phyloP scores from a whole-genome alignment of 73 alveolate species.

The Blepharisma japonicum region DNA sequence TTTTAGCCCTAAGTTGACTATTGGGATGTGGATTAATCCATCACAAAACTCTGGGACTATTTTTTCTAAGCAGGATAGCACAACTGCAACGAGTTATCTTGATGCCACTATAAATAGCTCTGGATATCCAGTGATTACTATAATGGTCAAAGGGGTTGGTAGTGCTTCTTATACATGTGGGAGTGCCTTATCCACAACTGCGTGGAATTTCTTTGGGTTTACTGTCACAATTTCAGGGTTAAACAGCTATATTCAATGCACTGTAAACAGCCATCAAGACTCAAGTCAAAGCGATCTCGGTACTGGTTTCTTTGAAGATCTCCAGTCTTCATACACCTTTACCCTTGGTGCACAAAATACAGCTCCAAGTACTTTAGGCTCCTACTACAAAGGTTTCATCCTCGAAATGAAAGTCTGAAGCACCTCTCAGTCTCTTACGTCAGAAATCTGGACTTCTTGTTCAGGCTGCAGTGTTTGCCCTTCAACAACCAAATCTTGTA shows the following conservation, averaged over 20 bases:
- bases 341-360: background rate
- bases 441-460: background rate
- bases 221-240: background rate
- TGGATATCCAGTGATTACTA: background rate
- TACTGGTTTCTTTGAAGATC: constrained; percentile 12
- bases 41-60: background rate
- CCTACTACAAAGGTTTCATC: background rate
- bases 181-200: background rate
- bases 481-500: background rate
- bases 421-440: background rate
- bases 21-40: constrained; percentile 19
- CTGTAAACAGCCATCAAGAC: background rate
- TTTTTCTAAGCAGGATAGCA: background rate
- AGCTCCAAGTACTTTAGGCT: background rate
- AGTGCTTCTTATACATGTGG: background rate
- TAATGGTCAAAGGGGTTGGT: background rate
- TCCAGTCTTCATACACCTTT: background rate
- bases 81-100: background rate
- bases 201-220: constrained; percentile 9
- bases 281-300: background rate
- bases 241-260: background rate
- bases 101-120: background rate
- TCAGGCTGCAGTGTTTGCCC: constrained; percentile 6
- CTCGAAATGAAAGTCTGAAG: constrained; percentile 11
- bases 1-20: background rate